Conservation (phyloP, 495 filamentous ascomycete genomes). For the Achaetomiella virescens region DNA sequence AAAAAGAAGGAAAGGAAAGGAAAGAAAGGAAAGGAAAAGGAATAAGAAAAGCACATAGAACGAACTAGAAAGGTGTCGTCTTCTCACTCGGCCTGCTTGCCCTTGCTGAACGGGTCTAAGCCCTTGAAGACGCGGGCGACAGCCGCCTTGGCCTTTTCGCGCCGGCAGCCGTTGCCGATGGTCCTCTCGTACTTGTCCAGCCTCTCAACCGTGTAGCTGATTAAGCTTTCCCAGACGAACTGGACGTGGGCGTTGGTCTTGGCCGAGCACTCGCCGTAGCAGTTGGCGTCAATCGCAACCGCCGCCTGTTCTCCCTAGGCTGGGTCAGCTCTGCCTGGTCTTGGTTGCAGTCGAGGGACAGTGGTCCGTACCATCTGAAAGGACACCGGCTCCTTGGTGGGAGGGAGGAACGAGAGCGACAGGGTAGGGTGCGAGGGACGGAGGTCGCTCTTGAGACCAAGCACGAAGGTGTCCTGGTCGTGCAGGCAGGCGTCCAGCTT, state of each 20-base stretch:
- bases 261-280: slow-evolving; percentile 24
- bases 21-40: no score
- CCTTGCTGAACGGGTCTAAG: neutral
- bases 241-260: slow-evolving; percentile 15
- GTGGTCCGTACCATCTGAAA: neutral
- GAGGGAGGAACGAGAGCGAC: slow-evolving; percentile 11
- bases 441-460: slow-evolving; percentile 26
- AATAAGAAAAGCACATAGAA: no score
- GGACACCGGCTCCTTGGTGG: slow-evolving; percentile 3
- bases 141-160: neutral
- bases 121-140: neutral
- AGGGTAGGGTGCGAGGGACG: neutral
- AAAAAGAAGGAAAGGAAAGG: no score
- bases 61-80: no score
- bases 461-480: slow-evolving; percentile 20
- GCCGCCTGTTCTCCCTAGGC: slow-evolving; percentile 5
- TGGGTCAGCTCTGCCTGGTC: neutral
- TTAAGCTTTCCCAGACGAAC: slow-evolving; percentile 8
- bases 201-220: slow-evolving; percentile 2
- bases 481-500: slow-evolving; percentile 19
- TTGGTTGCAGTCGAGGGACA: neutral
- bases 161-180: neutral
- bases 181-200: slow-evolving; percentile 5
- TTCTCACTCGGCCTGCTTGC: neutral
- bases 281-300: neutral